phyloP scores from a whole-genome alignment of 805 yeast species.

The Ogataea ramenticola region DNA sequence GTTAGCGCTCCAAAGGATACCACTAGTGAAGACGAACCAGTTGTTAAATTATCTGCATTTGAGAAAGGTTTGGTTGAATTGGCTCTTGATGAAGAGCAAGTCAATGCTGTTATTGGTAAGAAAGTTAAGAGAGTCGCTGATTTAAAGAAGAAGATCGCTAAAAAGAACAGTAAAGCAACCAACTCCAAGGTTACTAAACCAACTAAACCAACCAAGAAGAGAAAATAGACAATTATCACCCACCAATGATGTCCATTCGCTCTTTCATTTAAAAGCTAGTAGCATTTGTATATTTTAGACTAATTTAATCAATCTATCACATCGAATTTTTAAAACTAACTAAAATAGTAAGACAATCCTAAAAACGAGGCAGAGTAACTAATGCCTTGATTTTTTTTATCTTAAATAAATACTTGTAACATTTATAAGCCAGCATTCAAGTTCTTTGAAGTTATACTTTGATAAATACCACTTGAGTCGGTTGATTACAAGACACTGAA shows the following conservation, averaged over 20 bases:
- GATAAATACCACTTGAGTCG: too few species aligned
- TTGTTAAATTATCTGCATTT: conserved; percentile 46
- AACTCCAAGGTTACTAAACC: neutral
- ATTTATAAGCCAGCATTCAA: too few species aligned
- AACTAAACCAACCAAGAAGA: neutral
- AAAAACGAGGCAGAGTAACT: neutral
- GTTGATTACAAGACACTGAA: too few species aligned
- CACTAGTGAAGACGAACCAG: conserved; percentile 18
- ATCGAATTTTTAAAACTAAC: neutral
- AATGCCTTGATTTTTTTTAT: neutral
- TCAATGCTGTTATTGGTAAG: conserved; percentile 53
- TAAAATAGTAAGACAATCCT: too few species aligned
- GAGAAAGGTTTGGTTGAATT: conserved; percentile 76
- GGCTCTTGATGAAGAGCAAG: conserved; percentile 69
- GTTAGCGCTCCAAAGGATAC: conserved; percentile 26
- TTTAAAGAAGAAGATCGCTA: conserved; percentile 8
- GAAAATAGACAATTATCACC: neutral
- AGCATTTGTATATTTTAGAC: neutral
- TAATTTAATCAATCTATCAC: neutral
- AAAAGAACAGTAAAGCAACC: neutral
- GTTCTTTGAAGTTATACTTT: too few species aligned
- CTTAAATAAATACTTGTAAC: neutral
- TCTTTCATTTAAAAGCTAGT: neutral
- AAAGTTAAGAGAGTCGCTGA: conserved; percentile 35
- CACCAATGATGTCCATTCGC: too few species aligned